Evolutionary conservation across 176 grass and related monocot species (phyloP).

Genomic region (Alopecurus myosuroides): DNA sequence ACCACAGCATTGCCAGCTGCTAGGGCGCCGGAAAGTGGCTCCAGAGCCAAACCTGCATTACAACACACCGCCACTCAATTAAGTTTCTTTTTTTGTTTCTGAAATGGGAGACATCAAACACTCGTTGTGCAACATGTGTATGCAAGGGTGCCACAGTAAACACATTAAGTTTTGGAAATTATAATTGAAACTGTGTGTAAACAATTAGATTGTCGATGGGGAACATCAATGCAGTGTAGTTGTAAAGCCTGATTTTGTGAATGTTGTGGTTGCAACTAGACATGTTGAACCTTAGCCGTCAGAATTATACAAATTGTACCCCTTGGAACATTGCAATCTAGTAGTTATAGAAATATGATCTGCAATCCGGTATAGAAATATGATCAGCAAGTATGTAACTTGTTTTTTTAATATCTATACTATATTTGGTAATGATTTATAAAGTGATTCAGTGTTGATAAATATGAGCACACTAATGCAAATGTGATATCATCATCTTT

Average conservation of each 20-base stretch:
- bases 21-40: slow-evolving; percentile 72
- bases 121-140: not conserved
- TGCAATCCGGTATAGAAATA: no score
- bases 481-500: no score
- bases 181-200: not conserved
- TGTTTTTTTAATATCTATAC: not conserved
- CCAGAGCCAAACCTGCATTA: slow-evolving; percentile 49
- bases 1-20: slow-evolving; percentile 68
- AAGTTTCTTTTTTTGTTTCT: not conserved
- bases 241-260: not conserved
- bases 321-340: not conserved
- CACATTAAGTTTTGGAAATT: not conserved
- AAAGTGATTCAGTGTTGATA: not conserved
- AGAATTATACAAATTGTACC: not conserved
- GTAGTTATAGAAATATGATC: no score
- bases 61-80: not conserved
- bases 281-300: not conserved
- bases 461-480: not conserved
- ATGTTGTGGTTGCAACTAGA: not conserved
- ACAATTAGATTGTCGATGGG: not conserved
- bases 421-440: not conserved
- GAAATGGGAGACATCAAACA: not conserved
- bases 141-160: not conserved
- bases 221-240: not conserved
- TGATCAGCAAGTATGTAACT: not conserved